A percentile compares a stretch with the other conserved stretches of the same genome.
Conservation (phyloP, 2,329 filamentous ascomycete species). For the Colletotrichum magnum region DNA sequence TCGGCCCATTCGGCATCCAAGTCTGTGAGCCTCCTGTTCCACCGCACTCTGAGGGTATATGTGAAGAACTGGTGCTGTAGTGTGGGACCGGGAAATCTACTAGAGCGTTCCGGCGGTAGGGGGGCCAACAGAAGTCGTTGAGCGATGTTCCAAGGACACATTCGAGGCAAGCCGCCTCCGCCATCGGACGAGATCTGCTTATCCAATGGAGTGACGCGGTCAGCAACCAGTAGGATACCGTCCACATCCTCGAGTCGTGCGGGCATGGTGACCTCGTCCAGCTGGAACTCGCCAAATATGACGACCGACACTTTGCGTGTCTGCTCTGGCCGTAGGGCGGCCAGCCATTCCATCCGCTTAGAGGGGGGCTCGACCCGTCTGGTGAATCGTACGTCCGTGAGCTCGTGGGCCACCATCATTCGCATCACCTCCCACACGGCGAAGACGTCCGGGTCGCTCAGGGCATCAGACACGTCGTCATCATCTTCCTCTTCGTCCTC, state of each 20-base stretch:
- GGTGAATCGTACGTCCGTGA: conserved; percentile 8
- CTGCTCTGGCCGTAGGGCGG: neutral
- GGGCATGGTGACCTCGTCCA: conserved; percentile 26
- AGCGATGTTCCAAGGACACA: neutral
- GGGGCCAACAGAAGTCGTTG: neutral
- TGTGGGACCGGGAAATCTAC: neutral
- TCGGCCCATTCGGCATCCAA: neutral
- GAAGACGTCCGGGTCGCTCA: conserved; percentile 12
- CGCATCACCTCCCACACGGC: conserved; percentile 13
- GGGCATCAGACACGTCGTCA: neutral
- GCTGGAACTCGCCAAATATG: conserved; percentile 21
- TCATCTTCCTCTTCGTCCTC: conserved; percentile 4
- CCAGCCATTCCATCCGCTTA: neutral
- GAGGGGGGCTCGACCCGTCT: conserved; percentile 3
- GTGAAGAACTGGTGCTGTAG: conserved; percentile 12
- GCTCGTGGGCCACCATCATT: conserved; percentile 21
- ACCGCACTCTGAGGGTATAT: neutral
- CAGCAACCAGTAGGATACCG: conserved; percentile 5
- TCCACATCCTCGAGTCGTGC: conserved; percentile 8
- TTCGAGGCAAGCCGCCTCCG: neutral
- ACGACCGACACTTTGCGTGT: conserved; percentile 18
- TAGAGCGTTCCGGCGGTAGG: neutral
- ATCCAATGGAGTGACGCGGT: neutral
- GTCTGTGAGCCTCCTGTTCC: conserved; percentile 11
- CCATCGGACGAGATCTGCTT: neutral